Evolutionary conservation across 1,139 yeast species (phyloP), one percentile per base, ranked within the genome.

Genomic region (Eremothecium sinecaudum): DNA sequence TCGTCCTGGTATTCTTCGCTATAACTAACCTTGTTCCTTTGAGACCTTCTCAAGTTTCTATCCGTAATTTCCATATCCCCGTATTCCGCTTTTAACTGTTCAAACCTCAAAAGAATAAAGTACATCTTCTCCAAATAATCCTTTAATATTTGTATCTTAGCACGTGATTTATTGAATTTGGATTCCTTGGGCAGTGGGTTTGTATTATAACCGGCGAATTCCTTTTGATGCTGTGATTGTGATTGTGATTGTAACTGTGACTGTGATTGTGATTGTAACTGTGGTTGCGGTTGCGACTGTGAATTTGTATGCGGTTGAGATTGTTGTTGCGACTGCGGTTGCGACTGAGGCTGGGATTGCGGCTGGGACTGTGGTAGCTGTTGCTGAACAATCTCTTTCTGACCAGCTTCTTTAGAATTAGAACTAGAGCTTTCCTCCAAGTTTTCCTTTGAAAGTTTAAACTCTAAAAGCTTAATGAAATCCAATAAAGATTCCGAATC

Each of bases 131-230:
- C 33, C 20, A 54, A 28, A 31, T 41, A 51, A 3, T 47, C 50
- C 32, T 45, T 48, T 27, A 54, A 22, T 7, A 44, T 36, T 23
- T 39, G 36, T 15, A 53, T 33, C 36, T 48, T 51, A 23, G 43
- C 42, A 37, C 58, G 48, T 5, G 59, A 43, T 4, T 46, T 38
- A 24, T 54, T 54, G 23, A 46, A 54, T 31, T 50, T 51, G 5
- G 50, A 39, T 32, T 51, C 58, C 26, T 49, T 54, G 24, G 58
- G 58, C 5, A 54, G 33, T 13, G 58, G 57, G 26, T 47, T 46
- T 19, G 42, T 51, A 32, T 52, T 53, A 6, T 48, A 34, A 8
- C 37, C 37, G 12, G 21, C 22, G 13, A 22, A 30, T 9, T 36
- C 32, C 12, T 18, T 22, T 4, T 19, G 28, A 9, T 23, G 18